Evolutionary conservation across 2,329 filamentous ascomycete genomes (phyloP).

Genomic region (Cordyceps pruinosa): DNA sequence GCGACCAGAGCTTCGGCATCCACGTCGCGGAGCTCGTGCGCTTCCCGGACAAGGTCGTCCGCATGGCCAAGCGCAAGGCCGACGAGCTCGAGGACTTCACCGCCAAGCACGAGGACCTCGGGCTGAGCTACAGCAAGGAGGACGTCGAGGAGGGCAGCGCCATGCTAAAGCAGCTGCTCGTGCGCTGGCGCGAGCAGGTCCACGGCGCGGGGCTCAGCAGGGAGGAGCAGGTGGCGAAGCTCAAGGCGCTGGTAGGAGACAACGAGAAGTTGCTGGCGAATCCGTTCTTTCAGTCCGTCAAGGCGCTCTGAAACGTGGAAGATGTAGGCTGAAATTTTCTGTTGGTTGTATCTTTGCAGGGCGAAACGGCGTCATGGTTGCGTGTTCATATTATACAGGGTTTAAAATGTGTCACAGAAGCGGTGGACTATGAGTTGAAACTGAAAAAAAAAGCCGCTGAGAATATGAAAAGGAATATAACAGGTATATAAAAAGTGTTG

Average conservation of each 20-base stretch:
- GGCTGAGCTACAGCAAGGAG: constrained; percentile 62
- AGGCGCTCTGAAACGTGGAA: constrained; percentile 37
- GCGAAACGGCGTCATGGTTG: constrained; percentile 5
- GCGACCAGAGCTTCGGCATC: constrained; percentile 96
- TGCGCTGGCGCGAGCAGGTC: constrained; percentile 78
- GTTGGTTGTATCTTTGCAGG: background rate
- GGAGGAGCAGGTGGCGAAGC: constrained; percentile 68
- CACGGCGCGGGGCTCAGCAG: constrained; percentile 50
- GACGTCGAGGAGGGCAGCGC: constrained; percentile 86
- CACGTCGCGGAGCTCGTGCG: constrained; percentile 95
- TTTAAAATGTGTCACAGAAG: background rate
- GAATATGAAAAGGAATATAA: background rate
- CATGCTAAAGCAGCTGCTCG: constrained; percentile 74
- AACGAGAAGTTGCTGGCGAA: constrained; percentile 60
- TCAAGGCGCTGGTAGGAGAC: constrained; percentile 71
- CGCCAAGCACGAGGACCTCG: constrained; percentile 60
- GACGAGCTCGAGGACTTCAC: constrained; percentile 97
- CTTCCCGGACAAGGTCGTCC: constrained; percentile 94
- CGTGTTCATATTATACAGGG: background rate
- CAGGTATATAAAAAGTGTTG: background rate
- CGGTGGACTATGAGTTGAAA: background rate
- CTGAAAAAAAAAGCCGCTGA: background rate
- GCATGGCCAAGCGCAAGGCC: constrained; percentile 98
- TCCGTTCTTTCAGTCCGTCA: constrained; percentile 64
- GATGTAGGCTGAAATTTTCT: background rate